These are phyloP conservation scores for Citrullus mucosospermus DNA, from an alignment of 306 rosid species.

Conservation along the genomic window DNA sequence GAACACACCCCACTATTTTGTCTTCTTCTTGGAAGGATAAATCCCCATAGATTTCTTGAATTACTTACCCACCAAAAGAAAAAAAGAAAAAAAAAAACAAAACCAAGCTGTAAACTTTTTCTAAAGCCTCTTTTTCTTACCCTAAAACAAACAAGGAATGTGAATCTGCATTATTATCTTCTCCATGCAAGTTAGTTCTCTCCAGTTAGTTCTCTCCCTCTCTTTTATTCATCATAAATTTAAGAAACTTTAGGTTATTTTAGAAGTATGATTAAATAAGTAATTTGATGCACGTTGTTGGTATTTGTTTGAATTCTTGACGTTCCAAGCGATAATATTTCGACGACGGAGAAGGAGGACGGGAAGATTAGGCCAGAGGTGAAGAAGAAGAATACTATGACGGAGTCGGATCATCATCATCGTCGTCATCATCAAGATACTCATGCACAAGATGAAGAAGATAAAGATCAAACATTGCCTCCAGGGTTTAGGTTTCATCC, in stretches of 20 bases:
- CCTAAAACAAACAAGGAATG: neutral
- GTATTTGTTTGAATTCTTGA: neutral
- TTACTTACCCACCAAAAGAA: slow-evolving; percentile 17
- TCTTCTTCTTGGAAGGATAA: slow-evolving; percentile 30
- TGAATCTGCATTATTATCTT: neutral
- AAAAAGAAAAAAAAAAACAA: neutral
- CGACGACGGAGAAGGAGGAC: neutral
- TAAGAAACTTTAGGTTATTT: too few relatives aligned
- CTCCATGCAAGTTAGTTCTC: slow-evolving; percentile 7
- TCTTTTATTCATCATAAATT: neutral
- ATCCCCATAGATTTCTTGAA: slow-evolving; percentile 44
- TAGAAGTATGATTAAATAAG: neutral
- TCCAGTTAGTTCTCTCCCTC: neutral
- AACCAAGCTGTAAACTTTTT: neutral
- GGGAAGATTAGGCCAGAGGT: slow-evolving; percentile 19
- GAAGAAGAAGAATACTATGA: slow-evolving; percentile 25
- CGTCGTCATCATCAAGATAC: neutral
- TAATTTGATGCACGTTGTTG: neutral
- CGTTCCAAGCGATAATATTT: neutral
- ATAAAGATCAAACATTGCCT: slow-evolving; percentile 58
- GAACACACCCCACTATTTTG: slow-evolving; percentile 28
- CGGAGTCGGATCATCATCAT: slow-evolving; percentile 9
- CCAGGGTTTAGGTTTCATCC: slow-evolving; percentile 95
- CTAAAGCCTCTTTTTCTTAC: neutral
- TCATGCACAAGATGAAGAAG: neutral